Conservation (phyloP, 345 rosid species). For the Xanthoceras sorbifolium region DNA sequence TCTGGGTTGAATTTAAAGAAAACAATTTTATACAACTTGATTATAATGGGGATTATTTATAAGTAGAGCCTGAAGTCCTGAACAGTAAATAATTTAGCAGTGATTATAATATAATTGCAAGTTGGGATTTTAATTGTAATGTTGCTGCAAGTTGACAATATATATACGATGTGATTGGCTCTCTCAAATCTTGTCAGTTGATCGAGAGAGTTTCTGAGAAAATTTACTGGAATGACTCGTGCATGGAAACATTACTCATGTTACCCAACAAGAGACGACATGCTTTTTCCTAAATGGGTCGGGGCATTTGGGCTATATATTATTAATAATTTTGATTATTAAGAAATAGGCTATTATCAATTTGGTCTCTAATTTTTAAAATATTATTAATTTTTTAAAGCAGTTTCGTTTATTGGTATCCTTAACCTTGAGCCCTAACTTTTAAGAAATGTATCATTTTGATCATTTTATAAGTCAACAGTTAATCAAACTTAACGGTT, state of each 20-base stretch:
- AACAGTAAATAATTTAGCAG: not conserved
- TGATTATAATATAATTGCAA: not conserved
- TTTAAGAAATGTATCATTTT: too few relatives aligned
- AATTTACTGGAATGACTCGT: slow-evolving; percentile 9
- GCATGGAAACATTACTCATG: slow-evolving; percentile 13
- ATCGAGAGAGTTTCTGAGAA: not conserved
- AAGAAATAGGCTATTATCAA: too few relatives aligned
- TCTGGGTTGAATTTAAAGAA: not conserved
- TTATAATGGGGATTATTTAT: too few relatives aligned
- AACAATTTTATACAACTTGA: not conserved
- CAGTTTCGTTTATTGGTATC: too few relatives aligned
- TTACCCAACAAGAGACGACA: slow-evolving; percentile 9
- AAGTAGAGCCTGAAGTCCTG: not conserved
- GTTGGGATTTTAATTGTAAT: not conserved
- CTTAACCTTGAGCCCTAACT: too few relatives aligned
- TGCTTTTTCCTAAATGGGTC: not conserved
- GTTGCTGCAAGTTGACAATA: slow-evolving; percentile 5
- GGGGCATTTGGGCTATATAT: too few relatives aligned
- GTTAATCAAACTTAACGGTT: too few relatives aligned
- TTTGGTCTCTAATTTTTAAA: too few relatives aligned
- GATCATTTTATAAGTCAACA: too few relatives aligned
- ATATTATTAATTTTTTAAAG: too few relatives aligned
- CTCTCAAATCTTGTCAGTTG: slow-evolving; percentile 8
- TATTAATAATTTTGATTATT: too few relatives aligned
- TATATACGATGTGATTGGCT: not conserved